Evolutionary conservation across 2,329 filamentous ascomycete genomes (phyloP).

Genomic region (Colletotrichum sp.): DNA sequence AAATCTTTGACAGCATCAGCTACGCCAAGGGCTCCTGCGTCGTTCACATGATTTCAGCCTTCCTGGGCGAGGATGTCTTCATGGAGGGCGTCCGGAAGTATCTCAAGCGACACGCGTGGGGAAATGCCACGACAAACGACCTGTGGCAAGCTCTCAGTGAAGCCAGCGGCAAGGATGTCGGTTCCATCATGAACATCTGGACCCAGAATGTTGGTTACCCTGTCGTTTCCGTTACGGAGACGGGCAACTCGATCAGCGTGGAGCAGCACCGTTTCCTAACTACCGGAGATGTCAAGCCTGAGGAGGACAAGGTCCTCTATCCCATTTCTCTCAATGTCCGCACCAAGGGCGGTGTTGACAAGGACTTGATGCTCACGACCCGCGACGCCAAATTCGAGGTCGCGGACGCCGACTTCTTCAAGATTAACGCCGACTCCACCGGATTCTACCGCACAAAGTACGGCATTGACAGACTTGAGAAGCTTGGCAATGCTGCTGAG

Average conservation of each 20-base stretch:
- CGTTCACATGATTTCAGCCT: conserved; percentile 95
- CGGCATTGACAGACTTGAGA: conserved; percentile 79
- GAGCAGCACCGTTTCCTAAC: conserved; percentile 96
- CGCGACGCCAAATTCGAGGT: conserved; percentile 82
- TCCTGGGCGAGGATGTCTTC: conserved; percentile 90
- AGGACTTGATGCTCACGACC: conserved; percentile 64
- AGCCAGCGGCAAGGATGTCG: conserved; percentile 89
- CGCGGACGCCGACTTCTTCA: conserved; percentile 86
- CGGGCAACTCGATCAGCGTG: conserved; percentile 76
- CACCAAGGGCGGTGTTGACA: conserved; percentile 82
- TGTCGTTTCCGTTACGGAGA: conserved; percentile 80
- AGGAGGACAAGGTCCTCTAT: conserved; percentile 87
- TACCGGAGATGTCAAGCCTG: conserved; percentile 90
- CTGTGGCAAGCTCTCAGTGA: conserved; percentile 88
- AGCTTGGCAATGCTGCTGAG: conserved; percentile 87
- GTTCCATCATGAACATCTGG: conserved; percentile 93
- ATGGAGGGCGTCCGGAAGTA: conserved; percentile 90
- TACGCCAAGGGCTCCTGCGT: conserved; percentile 98
- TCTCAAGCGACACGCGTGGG: conserved; percentile 95
- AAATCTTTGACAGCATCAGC: conserved; percentile 97
- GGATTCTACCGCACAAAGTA: conserved; percentile 93
- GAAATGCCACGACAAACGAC: conserved; percentile 90
- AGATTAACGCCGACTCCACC: conserved; percentile 94
- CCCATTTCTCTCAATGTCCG: conserved; percentile 88
- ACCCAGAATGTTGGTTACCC: conserved; percentile 96